Conservation (phyloP, 2,329 filamentous ascomycete species). For the Alternaria angustiovoidea region DNA sequence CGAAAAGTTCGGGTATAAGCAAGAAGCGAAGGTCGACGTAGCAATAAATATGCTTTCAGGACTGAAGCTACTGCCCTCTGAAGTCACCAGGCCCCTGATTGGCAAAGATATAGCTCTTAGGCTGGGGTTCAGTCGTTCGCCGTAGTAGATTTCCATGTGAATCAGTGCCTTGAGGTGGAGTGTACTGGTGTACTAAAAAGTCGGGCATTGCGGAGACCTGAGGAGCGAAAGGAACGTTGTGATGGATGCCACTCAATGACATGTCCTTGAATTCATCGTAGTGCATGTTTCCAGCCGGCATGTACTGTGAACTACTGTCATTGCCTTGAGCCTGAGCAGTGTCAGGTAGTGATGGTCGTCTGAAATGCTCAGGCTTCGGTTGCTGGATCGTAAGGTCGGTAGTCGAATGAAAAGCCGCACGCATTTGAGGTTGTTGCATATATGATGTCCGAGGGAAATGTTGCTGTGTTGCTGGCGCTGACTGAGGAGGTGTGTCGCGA, state of each 20-base stretch:
- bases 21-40: conserved; percentile 10
- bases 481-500: conserved; percentile 60
- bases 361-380: conserved; percentile 48
- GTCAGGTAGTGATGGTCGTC: conserved; percentile 49
- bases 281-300: conserved; percentile 33
- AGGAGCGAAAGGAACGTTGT: conserved; percentile 46
- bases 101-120: conserved; percentile 59
- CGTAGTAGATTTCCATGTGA: conserved; percentile 38
- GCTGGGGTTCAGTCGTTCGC: conserved; percentile 42
- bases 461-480: conserved; percentile 59
- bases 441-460: conserved; percentile 52
- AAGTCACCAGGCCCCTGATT: conserved; percentile 58
- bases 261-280: conserved; percentile 43
- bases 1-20: conserved; percentile 16
- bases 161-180: conserved; percentile 53
- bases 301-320: conserved; percentile 36
- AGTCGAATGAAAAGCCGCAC: conserved; percentile 44
- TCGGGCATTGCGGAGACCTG: conserved; percentile 45
- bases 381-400: conserved; percentile 46
- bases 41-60: neutral
- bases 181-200: conserved; percentile 59
- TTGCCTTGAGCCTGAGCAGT: conserved; percentile 34
- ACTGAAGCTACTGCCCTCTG: conserved; percentile 16
- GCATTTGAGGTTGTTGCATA: conserved; percentile 47
- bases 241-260: conserved; percentile 39